Percentiles rank a stretch among this genome's conserved stretches.
phyloP scores from a whole-genome alignment of 1,139 yeast genomes.

The Candida frijolesensis region DNA sequence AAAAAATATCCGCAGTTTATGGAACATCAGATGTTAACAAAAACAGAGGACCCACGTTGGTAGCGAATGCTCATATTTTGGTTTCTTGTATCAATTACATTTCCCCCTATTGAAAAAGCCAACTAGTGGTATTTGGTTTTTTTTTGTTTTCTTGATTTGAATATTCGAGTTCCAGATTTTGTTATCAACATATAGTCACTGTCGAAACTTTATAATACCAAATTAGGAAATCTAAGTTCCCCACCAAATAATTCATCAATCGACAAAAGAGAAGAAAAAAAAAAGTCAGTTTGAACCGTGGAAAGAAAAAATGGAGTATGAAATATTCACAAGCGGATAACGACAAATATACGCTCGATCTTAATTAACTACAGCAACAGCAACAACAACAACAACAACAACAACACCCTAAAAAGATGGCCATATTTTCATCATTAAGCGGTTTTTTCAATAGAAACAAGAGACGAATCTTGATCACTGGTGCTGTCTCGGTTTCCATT shows the following conservation, averaged over 20 bases:
- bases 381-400: background rate
- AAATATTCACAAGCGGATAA: conserved; percentile 1
- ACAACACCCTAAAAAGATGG: conserved; percentile 26
- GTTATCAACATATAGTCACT: background rate
- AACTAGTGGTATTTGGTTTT: no score
- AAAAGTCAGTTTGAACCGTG: conserved; percentile 1
- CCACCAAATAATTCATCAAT: background rate
- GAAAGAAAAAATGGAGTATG: conserved; percentile 2
- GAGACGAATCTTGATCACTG: conserved; percentile 57
- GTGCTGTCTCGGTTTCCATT: conserved; percentile 59
- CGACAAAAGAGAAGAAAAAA: background rate
- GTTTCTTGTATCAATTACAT: background rate
- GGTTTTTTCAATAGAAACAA: conserved; percentile 64
- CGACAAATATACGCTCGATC: background rate
- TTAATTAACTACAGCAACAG: background rate
- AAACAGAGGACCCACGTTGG: background rate
- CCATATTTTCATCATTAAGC: conserved; percentile 55
- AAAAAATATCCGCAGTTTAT: background rate
- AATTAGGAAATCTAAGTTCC: background rate
- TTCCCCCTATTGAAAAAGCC: background rate
- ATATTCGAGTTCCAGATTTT: no score
- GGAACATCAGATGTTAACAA: background rate
- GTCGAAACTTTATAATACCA: background rate
- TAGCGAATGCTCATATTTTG: background rate
- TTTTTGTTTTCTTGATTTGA: no score